Evolutionary conservation across 2,329 filamentous ascomycete genomes (phyloP), one percentile per base, ranked within the genome.

Genomic region (Pseudogymnoascus sp.): DNA sequence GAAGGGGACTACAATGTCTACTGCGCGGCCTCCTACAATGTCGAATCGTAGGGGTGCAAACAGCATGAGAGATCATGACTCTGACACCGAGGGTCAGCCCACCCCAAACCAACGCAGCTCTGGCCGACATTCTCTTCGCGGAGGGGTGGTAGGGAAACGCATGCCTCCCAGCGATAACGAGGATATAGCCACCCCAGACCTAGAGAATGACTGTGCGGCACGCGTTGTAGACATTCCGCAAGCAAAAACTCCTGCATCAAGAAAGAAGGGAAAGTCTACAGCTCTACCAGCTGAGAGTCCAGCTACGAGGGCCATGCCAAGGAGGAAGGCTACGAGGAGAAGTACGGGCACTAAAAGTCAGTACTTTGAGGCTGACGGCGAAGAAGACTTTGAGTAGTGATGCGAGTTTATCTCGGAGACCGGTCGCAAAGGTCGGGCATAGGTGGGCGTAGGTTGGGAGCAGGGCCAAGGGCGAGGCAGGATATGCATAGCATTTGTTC

Each of bases 321-420:
- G 20, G 25, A 36, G 61, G 18, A 53, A 57, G 28, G 59, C 61
- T 12, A 22, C 61, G 38, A 60, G 60, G 53, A 43, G 39, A 58
- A 63, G 62, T 33, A 60, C 61, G 43, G 59, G 15, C 20, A 37
- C 61, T 30, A 61, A 59, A 41, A 64, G 62, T 59, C 61, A 36
- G 12, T 63, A 61, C 39, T 63, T 62, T 28, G 59, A 65, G 30
- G 18, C 59, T 59, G 25, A 28, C 25, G 59, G 59, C 20, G 59
- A 61, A 53, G 59, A 58, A 18, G 61, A 63, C 18, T 30, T 28
- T 15, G 28, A 41, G 38, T 15, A 57, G 53, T 20, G 6, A 37
- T 6, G 12, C 18, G 14, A 22, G 12, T 36, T 58, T 11, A 38
- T 36, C 3, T 30, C 14, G 33, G 11, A 58, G 57, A 15, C 9